Evolutionary conservation across 2,329 filamentous ascomycete species (phyloP).

Genomic region (Arachnomyces sp.): DNA sequence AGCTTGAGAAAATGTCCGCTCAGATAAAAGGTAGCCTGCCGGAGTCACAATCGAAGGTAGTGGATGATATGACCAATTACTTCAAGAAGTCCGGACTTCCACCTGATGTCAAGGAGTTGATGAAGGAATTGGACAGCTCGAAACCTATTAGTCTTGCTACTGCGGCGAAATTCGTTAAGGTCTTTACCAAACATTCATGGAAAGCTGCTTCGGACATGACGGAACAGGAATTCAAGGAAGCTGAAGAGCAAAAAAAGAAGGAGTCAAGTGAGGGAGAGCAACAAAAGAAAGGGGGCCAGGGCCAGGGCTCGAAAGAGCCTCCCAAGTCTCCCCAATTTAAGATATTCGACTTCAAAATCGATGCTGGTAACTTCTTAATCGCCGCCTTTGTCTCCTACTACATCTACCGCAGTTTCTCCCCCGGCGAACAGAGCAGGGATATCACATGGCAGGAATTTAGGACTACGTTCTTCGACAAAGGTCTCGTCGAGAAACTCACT

Average conservation of each 20-base stretch:
- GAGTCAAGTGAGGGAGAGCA: slow-evolving; percentile 17
- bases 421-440: slow-evolving; percentile 61
- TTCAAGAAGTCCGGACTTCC: slow-evolving; percentile 65
- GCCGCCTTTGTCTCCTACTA: slow-evolving; percentile 56
- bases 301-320: slow-evolving; percentile 21
- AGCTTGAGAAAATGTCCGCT: slow-evolving; percentile 50
- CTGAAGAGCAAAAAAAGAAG: slow-evolving; percentile 25
- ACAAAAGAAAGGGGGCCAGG: slow-evolving; percentile 31
- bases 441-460: slow-evolving; percentile 98
- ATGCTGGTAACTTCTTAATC: slow-evolving; percentile 50
- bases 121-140: slow-evolving; percentile 46
- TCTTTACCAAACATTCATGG: slow-evolving; percentile 51
- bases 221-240: slow-evolving; percentile 28
- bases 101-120: slow-evolving; percentile 56
- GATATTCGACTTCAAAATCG: slow-evolving; percentile 43
- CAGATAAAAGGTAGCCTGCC: slow-evolving; percentile 55
- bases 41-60: slow-evolving; percentile 50
- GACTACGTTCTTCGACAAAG: slow-evolving; percentile 90
- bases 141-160: slow-evolving; percentile 45
- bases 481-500: slow-evolving; percentile 84
- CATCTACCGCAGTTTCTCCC: slow-evolving; percentile 57
- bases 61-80: slow-evolving; percentile 54
- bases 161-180: slow-evolving; percentile 53
- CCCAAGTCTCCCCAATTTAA: slow-evolving; percentile 23
- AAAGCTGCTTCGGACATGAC: slow-evolving; percentile 36